These are phyloP conservation scores for Eutypa lata DNA, from an alignment of 2,329 filamentous ascomycete species.

Conservation along the genomic window DNA sequence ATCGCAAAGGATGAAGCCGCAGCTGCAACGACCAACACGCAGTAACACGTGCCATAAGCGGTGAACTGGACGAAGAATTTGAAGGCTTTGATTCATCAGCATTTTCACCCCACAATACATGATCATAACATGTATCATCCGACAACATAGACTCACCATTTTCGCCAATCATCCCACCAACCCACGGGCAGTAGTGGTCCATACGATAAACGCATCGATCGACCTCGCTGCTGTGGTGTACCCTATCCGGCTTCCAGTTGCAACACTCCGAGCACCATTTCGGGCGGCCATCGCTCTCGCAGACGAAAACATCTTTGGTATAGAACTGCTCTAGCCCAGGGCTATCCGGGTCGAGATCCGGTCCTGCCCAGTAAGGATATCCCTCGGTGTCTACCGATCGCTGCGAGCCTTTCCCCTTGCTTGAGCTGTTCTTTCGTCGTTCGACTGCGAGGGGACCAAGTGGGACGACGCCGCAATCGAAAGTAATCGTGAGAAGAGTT, in stretches of 20 bases:
- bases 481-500: slow-evolving; percentile 63
- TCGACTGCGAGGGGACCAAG: slow-evolving; percentile 45
- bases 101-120: background rate
- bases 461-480: slow-evolving; percentile 71
- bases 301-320: slow-evolving; percentile 78
- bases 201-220: slow-evolving; percentile 82
- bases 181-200: slow-evolving; percentile 96
- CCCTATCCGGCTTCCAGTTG: slow-evolving; percentile 84
- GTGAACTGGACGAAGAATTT: slow-evolving; percentile 93
- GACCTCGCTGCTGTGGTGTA: slow-evolving; percentile 82
- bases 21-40: slow-evolving; percentile 59
- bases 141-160: slow-evolving; percentile 52
- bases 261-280: slow-evolving; percentile 81
- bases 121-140: no score
- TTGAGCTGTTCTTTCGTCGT: slow-evolving; percentile 22
- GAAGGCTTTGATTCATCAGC: slow-evolving; percentile 53
- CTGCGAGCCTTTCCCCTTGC: slow-evolving; percentile 16
- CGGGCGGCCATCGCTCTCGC: slow-evolving; percentile 78
- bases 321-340: slow-evolving; percentile 75
- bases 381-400: slow-evolving; percentile 30
- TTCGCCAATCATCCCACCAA: slow-evolving; percentile 89
- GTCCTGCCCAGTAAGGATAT: slow-evolving; percentile 30
- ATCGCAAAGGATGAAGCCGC: slow-evolving; percentile 62
- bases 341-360: slow-evolving; percentile 54
- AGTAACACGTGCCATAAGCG: slow-evolving; percentile 68